A percentile compares a stretch with the other conserved stretches of the same genome.
Evolutionary conservation across 2,329 filamentous ascomycete species (phyloP).

Genomic region (Trichoderma sp.): DNA sequence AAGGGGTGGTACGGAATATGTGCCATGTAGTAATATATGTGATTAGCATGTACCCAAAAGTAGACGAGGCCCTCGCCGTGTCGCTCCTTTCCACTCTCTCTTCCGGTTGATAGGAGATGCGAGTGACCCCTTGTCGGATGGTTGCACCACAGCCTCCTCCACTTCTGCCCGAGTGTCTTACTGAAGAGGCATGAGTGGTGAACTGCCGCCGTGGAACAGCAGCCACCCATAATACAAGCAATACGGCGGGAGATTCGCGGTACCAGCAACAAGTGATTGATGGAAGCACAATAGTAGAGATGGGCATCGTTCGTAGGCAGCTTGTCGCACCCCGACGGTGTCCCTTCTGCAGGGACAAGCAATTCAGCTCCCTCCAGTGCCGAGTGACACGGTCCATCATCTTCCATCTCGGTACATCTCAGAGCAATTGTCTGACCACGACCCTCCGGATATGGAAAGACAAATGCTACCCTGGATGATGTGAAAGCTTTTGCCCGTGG

Average conservation of each 20-base stretch:
- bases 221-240: neutral
- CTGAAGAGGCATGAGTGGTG: too few species aligned
- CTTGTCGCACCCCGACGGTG: neutral
- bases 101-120: neutral
- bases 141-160: neutral
- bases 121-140: neutral
- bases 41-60: too few species aligned
- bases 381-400: neutral
- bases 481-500: neutral
- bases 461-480: neutral
- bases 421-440: neutral
- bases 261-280: neutral
- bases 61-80: too few species aligned
- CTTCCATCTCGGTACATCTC: neutral
- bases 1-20: neutral
- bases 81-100: neutral
- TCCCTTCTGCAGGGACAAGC: neutral
- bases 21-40: too few species aligned
- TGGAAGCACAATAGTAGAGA: neutral
- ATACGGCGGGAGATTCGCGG: neutral
- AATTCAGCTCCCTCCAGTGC: neutral
- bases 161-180: neutral
- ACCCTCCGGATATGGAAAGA: neutral
- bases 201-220: neutral
- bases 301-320: neutral